Evolutionary conservation across 371 early-diverging fungal species (phyloP).

Genomic region (Mucor ambiguus): DNA sequence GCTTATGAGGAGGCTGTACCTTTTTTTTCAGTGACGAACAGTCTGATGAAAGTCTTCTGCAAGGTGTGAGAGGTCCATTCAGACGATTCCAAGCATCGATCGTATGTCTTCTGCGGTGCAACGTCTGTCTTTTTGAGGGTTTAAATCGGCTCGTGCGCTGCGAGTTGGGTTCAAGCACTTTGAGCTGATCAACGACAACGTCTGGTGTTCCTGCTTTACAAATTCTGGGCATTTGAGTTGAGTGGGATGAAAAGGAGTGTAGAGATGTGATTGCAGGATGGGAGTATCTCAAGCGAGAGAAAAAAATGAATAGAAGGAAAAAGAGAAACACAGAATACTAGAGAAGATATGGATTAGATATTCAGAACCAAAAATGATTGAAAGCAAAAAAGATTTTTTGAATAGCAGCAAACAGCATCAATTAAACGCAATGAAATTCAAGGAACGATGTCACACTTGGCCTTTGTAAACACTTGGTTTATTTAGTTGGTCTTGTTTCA

Average conservation of each 20-base stretch:
- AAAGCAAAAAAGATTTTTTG: slow-evolving; percentile 3
- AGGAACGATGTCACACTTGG: slow-evolving; percentile 14
- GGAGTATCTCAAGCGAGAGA: not conserved
- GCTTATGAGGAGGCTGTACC: slow-evolving; percentile 32
- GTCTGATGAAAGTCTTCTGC: slow-evolving; percentile 18
- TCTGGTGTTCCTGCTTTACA: slow-evolving; percentile 19
- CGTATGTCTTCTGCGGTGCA: slow-evolving; percentile 24
- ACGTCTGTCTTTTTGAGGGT: slow-evolving; percentile 6
- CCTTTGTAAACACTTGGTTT: not conserved
- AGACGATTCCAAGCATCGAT: slow-evolving; percentile 27
- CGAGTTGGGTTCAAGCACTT: slow-evolving; percentile 18
- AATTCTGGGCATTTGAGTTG: slow-evolving; percentile 20
- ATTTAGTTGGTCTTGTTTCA: slow-evolving; percentile 7
- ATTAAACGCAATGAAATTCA: slow-evolving; percentile 3
- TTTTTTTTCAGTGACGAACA: slow-evolving; percentile 18
- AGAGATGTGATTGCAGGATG: not conserved
- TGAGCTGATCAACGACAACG: slow-evolving; percentile 23
- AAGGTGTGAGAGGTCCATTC: slow-evolving; percentile 14
- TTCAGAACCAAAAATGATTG: not conserved
- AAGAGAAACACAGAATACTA: not conserved
- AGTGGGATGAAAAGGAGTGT: not conserved
- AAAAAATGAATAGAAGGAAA: not conserved
- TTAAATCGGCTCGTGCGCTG: slow-evolving; percentile 13
- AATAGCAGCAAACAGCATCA: slow-evolving; percentile 1
- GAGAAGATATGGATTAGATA: not conserved